Evolutionary conservation across 768 basidiomycete species (phyloP).

Genomic region (button mushroom (Agaricus bisporus)): DNA sequence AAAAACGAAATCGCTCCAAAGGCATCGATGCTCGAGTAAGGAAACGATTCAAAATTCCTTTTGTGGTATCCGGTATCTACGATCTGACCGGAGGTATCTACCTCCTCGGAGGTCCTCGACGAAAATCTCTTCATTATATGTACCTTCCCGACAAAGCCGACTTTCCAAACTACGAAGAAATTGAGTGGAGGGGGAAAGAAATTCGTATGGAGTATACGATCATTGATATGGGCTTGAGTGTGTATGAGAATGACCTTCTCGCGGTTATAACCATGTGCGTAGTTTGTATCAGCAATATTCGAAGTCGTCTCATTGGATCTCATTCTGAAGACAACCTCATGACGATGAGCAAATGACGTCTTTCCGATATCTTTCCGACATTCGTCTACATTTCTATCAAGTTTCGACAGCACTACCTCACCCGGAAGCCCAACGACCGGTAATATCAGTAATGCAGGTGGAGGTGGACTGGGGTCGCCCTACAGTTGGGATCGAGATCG

Average conservation of each 20-base stretch:
- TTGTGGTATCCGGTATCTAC: conserved; percentile 31
- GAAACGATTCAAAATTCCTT: conserved; percentile 19
- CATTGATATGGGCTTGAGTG: conserved; percentile 36
- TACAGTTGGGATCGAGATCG: conserved; percentile 37
- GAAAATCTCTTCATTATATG: conserved; percentile 25
- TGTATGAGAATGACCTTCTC: conserved; percentile 40
- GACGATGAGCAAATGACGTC: neutral
- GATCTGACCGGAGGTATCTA: conserved; percentile 37
- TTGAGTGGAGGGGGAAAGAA: conserved; percentile 25
- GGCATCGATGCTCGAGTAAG: conserved; percentile 19
- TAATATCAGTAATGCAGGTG: conserved; percentile 24
- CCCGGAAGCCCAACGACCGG: conserved; percentile 24
- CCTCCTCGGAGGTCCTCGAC: conserved; percentile 26
- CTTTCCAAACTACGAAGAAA: conserved; percentile 12
- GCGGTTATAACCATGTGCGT: conserved; percentile 34
- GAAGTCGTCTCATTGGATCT: neutral
- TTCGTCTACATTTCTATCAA: conserved; percentile 12
- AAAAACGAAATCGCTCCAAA: conserved; percentile 19
- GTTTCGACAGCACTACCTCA: conserved; percentile 33
- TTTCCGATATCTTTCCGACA: neutral
- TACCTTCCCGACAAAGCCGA: conserved; percentile 22
- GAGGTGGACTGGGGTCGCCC: conserved; percentile 19
- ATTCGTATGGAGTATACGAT: conserved; percentile 24
- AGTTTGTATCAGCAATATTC: neutral
- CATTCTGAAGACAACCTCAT: neutral